Conservation (phyloP, 169 alveolate species). For the Cryptosporidium bovis region DNA sequence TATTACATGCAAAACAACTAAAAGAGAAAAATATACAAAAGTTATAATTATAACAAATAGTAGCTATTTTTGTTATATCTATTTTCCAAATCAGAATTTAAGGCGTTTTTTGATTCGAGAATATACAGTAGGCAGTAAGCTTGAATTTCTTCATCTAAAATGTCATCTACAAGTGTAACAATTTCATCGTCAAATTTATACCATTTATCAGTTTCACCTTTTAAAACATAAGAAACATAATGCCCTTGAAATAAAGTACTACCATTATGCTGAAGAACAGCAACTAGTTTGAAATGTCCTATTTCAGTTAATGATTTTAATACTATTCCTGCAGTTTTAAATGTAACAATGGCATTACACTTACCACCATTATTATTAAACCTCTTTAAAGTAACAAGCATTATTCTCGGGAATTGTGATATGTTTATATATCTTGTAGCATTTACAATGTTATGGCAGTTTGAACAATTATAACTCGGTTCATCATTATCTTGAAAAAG, state of each 20-base stretch:
- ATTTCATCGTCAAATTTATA: conserved; percentile 58
- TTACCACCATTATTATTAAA: conserved; percentile 56
- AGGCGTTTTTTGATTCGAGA: conserved; percentile 44
- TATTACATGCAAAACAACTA: too few species aligned
- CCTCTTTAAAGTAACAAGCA: conserved; percentile 65
- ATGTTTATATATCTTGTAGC: conserved; percentile 67
- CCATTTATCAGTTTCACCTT: conserved; percentile 30
- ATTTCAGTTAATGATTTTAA: conserved; percentile 56
- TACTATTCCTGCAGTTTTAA: conserved; percentile 63
- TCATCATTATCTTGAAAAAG: conserved; percentile 61
- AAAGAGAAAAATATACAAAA: too few species aligned
- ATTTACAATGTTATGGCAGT: conserved; percentile 24
- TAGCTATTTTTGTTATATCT: background rate
- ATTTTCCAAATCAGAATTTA: background rate
- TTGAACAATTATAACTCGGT: conserved; percentile 59
- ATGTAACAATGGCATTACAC: conserved; percentile 40
- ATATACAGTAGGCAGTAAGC: conserved; percentile 63
- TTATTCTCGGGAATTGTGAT: conserved; percentile 56
- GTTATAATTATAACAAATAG: too few species aligned
- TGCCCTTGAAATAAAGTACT: conserved; percentile 70
- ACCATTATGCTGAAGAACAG: conserved; percentile 62
- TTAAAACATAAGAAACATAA: conserved; percentile 52
- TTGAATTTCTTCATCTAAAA: conserved; percentile 48
- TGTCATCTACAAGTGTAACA: conserved; percentile 39
- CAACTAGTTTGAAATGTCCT: conserved; percentile 49